Evolutionary conservation across 1,284 basidiomycete species (phyloP).

Genomic region (Apiotrichum siamense): DNA sequence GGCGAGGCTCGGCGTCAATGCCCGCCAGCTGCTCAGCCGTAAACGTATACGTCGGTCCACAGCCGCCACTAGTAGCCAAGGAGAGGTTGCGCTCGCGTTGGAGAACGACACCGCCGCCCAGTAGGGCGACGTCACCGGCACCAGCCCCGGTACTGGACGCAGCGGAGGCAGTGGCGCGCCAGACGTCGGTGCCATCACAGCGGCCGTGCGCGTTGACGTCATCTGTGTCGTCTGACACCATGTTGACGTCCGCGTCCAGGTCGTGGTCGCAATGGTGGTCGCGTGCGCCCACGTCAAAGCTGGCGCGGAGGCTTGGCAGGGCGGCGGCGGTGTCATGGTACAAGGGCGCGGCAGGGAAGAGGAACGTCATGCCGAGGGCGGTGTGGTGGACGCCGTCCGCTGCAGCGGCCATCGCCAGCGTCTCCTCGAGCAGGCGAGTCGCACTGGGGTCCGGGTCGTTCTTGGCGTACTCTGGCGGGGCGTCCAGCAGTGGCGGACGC

Average conservation of each 20-base stretch:
- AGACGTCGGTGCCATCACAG: background rate
- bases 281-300: no score
- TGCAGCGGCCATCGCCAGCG: conserved; percentile 28
- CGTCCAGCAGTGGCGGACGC: conserved; percentile 8
- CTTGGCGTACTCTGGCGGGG: conserved; percentile 37
- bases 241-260: background rate
- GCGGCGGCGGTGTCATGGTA: background rate
- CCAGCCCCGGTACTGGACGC: background rate
- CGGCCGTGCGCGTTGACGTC: background rate
- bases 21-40: background rate
- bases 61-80: no score
- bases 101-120: background rate
- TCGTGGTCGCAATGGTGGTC: background rate
- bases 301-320: no score
- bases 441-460: conserved; percentile 37
- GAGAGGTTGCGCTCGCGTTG: background rate
- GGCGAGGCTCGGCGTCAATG: background rate
- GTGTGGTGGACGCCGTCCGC: background rate
- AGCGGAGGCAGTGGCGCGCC: background rate
- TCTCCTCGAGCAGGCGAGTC: conserved; percentile 29
- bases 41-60: background rate
- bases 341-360: background rate
- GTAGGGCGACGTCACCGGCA: background rate
- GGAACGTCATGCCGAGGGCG: background rate
- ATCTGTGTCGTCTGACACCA: background rate